Conservation (phyloP, 1,284 basidiomycete species). For the Moesziomyces antarcticus region DNA sequence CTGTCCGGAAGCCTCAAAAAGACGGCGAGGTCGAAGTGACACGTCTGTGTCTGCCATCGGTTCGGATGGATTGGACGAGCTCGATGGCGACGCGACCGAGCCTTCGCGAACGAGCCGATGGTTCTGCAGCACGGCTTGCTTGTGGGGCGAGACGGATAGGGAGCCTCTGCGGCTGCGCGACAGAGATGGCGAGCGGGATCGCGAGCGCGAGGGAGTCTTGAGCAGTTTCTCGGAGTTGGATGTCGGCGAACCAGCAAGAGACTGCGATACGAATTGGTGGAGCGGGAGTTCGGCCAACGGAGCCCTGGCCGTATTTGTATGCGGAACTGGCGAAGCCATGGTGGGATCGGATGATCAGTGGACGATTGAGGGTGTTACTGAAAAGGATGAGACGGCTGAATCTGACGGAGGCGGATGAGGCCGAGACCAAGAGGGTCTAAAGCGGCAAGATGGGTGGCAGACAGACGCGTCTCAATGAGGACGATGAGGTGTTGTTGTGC, state of each 20-base stretch:
- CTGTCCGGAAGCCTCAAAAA: constrained; percentile 14
- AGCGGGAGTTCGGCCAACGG: constrained; percentile 40
- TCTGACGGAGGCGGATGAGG: background rate
- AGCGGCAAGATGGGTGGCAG: too few species aligned
- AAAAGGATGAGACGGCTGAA: too few species aligned
- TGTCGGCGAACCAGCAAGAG: constrained; percentile 26
- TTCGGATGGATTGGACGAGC: constrained; percentile 6
- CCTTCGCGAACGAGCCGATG: constrained; percentile 39
- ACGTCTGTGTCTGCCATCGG: constrained; percentile 19
- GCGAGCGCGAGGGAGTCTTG: constrained; percentile 40
- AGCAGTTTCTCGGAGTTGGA: constrained; percentile 19
- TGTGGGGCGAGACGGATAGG: constrained; percentile 41
- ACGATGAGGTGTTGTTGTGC: too few species aligned
- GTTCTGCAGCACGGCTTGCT: constrained; percentile 40
- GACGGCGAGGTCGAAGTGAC: constrained; percentile 16
- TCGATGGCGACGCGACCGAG: constrained; percentile 16
- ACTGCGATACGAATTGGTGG: constrained; percentile 36
- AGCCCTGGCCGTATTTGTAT: constrained; percentile 14
- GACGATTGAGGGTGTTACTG: too few species aligned
- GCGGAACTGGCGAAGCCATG: constrained; percentile 19
- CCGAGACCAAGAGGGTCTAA: too few species aligned
- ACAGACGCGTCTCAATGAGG: too few species aligned
- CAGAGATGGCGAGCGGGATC: constrained; percentile 38
- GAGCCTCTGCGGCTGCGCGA: constrained; percentile 28
- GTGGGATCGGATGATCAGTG: background rate